These are phyloP conservation scores for Pilatotrama ljubarskyi DNA, from an alignment of 768 basidiomycete genomes.

Conservation along the genomic window DNA sequence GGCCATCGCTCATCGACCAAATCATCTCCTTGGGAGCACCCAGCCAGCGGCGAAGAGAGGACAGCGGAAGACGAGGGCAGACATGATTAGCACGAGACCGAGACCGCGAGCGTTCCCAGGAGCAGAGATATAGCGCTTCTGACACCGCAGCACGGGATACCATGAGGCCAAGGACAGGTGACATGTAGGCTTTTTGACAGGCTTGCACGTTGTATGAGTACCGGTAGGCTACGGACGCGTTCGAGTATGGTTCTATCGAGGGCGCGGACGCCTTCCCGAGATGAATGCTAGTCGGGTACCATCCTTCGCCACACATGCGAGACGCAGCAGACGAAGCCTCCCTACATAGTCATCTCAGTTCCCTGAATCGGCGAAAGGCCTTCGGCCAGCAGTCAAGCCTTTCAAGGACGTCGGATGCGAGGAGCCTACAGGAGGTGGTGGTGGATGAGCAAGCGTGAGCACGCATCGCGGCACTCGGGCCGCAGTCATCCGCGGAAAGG, in stretches of 20 bases:
- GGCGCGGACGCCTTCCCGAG: too few relatives aligned
- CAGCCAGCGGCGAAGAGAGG: constrained; percentile 19
- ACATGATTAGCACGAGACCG: background rate
- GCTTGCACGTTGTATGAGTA: constrained; percentile 13
- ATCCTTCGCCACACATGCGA: too few relatives aligned
- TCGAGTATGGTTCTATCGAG: background rate
- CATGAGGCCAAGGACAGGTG: background rate
- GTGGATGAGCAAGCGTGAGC: too few relatives aligned
- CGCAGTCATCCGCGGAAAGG: too few relatives aligned
- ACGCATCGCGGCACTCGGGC: too few relatives aligned
- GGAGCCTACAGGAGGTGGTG: too few relatives aligned
- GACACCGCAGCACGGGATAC: background rate
- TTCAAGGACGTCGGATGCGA: too few relatives aligned
- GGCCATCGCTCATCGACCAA: constrained; percentile 27
- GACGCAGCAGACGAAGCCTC: too few relatives aligned
- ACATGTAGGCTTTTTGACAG: background rate
- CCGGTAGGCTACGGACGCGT: background rate
- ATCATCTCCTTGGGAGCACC: constrained; percentile 22
- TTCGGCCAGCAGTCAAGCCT: too few relatives aligned
- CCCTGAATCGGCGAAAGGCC: too few relatives aligned
- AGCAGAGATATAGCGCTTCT: background rate
- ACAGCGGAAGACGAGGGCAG: constrained; percentile 5
- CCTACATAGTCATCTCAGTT: too few relatives aligned
- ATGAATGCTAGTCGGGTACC: too few relatives aligned
- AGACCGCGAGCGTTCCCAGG: background rate